phyloP scores from a whole-genome alignment of 78 protist genomes.

The Paratrimastix pyriformis region DNA sequence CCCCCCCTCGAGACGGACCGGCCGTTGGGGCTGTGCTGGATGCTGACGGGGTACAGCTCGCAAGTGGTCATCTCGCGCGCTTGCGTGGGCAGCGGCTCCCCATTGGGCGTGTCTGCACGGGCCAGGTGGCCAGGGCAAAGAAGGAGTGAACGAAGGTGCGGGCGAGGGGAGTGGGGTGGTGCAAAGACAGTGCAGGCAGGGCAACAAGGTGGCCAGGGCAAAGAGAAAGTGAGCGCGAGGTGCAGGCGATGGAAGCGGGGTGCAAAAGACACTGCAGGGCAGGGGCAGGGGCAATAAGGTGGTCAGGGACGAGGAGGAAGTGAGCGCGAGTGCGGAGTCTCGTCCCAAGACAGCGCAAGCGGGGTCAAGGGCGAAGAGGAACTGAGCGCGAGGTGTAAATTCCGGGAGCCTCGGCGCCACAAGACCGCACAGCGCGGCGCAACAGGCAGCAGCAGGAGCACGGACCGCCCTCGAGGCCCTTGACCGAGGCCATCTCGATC shows the following conservation, averaged over 20 bases:
- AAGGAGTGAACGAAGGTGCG: too few species aligned
- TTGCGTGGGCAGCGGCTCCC: constrained; percentile 61
- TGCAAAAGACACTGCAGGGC: too few species aligned
- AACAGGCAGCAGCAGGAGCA: not conserved
- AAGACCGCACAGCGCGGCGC: not conserved
- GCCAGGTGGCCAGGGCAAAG: too few species aligned
- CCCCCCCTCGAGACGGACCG: too few species aligned
- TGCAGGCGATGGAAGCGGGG: too few species aligned
- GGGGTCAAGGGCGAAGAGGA: not conserved
- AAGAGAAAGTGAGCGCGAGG: not conserved
- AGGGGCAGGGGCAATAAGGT: too few species aligned
- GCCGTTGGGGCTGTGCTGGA: constrained; percentile 80
- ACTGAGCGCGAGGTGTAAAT: not conserved
- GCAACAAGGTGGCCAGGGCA: too few species aligned
- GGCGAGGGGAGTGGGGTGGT: too few species aligned
- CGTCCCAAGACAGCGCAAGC: too few species aligned
- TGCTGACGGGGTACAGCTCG: constrained; percentile 68
- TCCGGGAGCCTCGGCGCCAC: not conserved
- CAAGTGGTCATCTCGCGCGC: constrained; percentile 79
- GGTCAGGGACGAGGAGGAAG: too few species aligned
- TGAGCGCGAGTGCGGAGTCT: too few species aligned
- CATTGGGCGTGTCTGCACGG: constrained; percentile 47
- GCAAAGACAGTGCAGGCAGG: too few species aligned
- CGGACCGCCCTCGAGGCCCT: not conserved
- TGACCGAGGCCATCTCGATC: constrained; percentile 46